Base-by-base conservation (phyloP, 805 yeast genomes). In the Candida oleophila region DNA sequence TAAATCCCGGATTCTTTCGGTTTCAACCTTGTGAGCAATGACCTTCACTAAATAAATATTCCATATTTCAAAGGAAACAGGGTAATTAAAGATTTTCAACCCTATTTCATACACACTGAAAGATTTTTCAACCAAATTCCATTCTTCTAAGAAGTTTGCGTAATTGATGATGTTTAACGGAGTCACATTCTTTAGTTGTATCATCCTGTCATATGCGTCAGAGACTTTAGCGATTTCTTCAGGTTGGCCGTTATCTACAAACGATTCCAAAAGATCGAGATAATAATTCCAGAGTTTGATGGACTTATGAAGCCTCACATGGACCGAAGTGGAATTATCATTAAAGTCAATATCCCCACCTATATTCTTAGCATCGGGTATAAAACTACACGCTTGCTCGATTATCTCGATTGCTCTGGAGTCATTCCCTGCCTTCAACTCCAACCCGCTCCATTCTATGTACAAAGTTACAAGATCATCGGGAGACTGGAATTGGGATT, bases 361-460 rank as follows among this genome's bases (percentile, higher is more conserved):
- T 9, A 28, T 28, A 12, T 28, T 28, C 32, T 53, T 48, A 15
- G 42, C 38, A 20, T 46, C 46, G 3, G 47, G 45, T 22, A 56
- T 54, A 9, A 21, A 46, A 2, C 36, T 37, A 22, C 74, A 50
- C 0, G 74, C 65, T 18, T 54, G 53, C 48, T 69, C 68, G 1
- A 75, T 49, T 3, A 74, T 60, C 0, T 54, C 47, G 3, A 73
- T 42, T 0, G 80, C 68, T 16, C 61, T 63, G 1, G 73, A 77
- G 18, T 80, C 61, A 44, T 81, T 73, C 19, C 71, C 78, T 15
- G 68, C 64, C 20, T 76, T 66, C 25, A 87, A 55, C 49, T 84
- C 85, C 64, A 80, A 66, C 47, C 86, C 86, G 4, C 85, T 73
- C 96, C 97, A 91, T 15, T 74, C 76, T n/a, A 80, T 67, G 78